These are phyloP conservation scores for Wickerhamiella dianesei DNA, from an alignment of 805 yeast genomes.

Conservation along the genomic window DNA sequence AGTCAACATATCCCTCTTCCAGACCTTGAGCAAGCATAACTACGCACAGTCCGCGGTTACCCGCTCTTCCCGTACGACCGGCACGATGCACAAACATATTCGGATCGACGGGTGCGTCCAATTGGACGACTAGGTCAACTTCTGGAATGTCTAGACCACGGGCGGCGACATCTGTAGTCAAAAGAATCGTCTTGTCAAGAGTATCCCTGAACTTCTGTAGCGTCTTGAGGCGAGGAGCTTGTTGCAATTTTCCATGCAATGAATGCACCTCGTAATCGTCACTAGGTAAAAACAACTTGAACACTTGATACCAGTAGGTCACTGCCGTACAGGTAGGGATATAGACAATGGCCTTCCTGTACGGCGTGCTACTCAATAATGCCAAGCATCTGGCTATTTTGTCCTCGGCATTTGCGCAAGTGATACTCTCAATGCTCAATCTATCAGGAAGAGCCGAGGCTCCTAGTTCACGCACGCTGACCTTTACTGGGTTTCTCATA, in stretches of 20 bases:
- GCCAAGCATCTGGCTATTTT: constrained; percentile 50
- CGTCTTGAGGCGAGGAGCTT: constrained; percentile 65
- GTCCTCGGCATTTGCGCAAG: constrained; percentile 39
- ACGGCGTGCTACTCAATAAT: constrained; percentile 40
- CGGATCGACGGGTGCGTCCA: constrained; percentile 91
- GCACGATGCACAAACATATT: constrained; percentile 85
- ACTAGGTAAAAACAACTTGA: constrained; percentile 8
- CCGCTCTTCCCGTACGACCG: constrained; percentile 93
- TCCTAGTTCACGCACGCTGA: constrained; percentile 44
- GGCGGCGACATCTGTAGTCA: constrained; percentile 98
- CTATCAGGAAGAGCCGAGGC: constrained; percentile 40
- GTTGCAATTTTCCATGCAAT: constrained; percentile 81
- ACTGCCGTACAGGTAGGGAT: constrained; percentile 85
- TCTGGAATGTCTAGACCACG: constrained; percentile 93
- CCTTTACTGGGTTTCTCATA: constrained; percentile 81
- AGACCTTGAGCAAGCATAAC: constrained; percentile 59
- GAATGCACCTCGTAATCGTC: constrained; percentile 41
- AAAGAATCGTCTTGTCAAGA: constrained; percentile 41
- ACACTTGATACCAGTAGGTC: constrained; percentile 38
- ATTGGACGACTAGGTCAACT: constrained; percentile 83
- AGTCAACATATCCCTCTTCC: constrained; percentile 71
- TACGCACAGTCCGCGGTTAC: constrained; percentile 65
- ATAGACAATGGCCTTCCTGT: constrained; percentile 75
- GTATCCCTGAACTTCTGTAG: constrained; percentile 42
- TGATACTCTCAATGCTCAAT: constrained; percentile 35